Percentiles rank a stretch among this genome's conserved stretches.
These are phyloP conservation scores for Ophiostoma himal-ulmi DNA, from an alignment of 2,329 filamentous ascomycete species.

Conservation along the genomic window DNA sequence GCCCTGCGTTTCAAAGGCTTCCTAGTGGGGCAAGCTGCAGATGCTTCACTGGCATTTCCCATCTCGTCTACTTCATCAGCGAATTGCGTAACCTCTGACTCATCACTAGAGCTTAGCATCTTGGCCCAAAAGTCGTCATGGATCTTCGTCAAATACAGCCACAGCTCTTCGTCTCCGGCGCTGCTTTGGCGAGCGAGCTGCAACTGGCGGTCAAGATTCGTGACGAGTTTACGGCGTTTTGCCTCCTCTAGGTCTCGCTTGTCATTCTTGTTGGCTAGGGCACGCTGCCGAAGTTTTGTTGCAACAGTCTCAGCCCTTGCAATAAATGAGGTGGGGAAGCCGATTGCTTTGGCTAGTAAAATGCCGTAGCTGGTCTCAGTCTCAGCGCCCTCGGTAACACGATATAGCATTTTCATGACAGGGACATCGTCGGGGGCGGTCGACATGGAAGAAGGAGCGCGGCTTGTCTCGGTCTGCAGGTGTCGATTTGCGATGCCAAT, in stretches of 20 bases:
- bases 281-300: slow-evolving; percentile 52
- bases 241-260: slow-evolving; percentile 19
- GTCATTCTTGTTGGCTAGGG: slow-evolving; percentile 44
- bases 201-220: slow-evolving; percentile 62
- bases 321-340: slow-evolving; percentile 63
- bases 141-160: slow-evolving; percentile 57
- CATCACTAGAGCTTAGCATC: slow-evolving; percentile 48
- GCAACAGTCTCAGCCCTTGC: slow-evolving; percentile 63
- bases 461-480: slow-evolving; percentile 59
- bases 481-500: slow-evolving; percentile 79
- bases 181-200: slow-evolving; percentile 44
- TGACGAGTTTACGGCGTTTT: slow-evolving; percentile 66
- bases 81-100: not conserved
- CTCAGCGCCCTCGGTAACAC: slow-evolving; percentile 64
- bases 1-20: not conserved
- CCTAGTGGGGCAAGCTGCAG: not conserved
- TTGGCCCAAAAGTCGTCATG: slow-evolving; percentile 68
- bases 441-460: slow-evolving; percentile 21
- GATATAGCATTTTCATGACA: slow-evolving; percentile 84
- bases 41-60: not conserved
- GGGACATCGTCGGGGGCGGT: slow-evolving; percentile 39
- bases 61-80: no score
- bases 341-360: slow-evolving; percentile 68
- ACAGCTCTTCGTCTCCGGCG: slow-evolving; percentile 59
- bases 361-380: slow-evolving; percentile 75